Base-by-base conservation (phyloP, 2,329 filamentous ascomycete genomes). In the Rutstroemia sydowiana region DNA sequence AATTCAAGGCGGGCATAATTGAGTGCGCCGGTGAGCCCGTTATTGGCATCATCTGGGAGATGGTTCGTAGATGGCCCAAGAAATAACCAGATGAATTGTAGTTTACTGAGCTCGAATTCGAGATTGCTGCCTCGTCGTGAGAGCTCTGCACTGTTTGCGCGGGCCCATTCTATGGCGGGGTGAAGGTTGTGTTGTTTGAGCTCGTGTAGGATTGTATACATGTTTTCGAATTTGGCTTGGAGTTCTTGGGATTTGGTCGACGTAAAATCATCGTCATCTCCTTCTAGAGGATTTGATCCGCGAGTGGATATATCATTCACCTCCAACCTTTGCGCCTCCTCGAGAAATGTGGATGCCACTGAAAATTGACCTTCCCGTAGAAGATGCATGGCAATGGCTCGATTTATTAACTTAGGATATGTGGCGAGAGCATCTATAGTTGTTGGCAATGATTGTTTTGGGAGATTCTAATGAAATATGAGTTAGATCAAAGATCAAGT, bases 301-400 rank as follows among this genome's bases (percentile, higher is more conserved):
- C 26, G 45, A 37, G 23, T 31, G 9, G 21, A 47, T 26, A 26
- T 26, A 16, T 9, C n/a, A 28, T 3, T 23, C 23, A 9, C n/a
- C 2, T 54, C 58, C 69, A 59, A 66, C 65, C 23, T 66, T 49
- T 73, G 70, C 28, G 78, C 80, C 73, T 97, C 93, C 13, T 78
- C 73, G 45, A 95, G 80, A 61, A 98, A 96, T 1, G 84, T 89
- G 14, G 84, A 82, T 11, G 92, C 92, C 2, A 95, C 91, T 20
- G 77, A 78, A 68, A 98, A 98, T 65, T 95, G 87, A 45, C 93
- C 93, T 71, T 97, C 92, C 37, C 93, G 87, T 36, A 98, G 78
- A 20, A 98, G 78, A 66, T 98, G 93, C 90, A 97, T 96, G 9
- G 88, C 88, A 61, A 98, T 95, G 6, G 93, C 92, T 52, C 91